Conservation (phyloP, 306 rosid genomes). For the Crotalaria pallida region DNA sequence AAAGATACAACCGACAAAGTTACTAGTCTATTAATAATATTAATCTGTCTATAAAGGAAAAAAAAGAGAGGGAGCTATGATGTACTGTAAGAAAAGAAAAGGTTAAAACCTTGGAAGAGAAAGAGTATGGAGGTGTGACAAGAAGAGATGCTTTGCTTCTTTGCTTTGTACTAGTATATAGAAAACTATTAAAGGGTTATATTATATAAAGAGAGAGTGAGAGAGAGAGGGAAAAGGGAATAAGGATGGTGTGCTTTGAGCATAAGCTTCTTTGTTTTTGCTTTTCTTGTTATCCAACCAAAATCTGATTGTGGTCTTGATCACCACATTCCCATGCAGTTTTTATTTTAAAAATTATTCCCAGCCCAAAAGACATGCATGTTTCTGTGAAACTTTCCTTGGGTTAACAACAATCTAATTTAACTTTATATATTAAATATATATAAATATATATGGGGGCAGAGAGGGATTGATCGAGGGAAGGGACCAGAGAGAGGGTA, state of each 20-base stretch:
- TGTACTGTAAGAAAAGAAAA: conserved; percentile 60
- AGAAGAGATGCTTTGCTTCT: conserved; percentile 68
- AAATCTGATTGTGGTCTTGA: conserved; percentile 32
- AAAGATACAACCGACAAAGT: conserved; percentile 52
- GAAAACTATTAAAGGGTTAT: conserved; percentile 25
- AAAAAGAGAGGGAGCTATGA: conserved; percentile 39
- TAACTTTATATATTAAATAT: not conserved
- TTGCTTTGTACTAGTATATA: conserved; percentile 45
- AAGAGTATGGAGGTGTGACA: conserved; percentile 41
- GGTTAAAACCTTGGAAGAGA: conserved; percentile 72
- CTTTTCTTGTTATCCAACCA: conserved; percentile 35
- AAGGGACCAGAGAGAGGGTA: conserved; percentile 24
- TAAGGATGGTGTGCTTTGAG: conserved; percentile 41
- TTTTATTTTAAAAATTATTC: conserved; percentile 26
- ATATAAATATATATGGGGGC: not conserved
- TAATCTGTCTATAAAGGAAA: conserved; percentile 26
- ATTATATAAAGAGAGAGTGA: not conserved
- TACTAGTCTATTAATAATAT: not conserved
- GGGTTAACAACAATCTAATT: conserved; percentile 23
- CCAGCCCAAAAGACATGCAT: conserved; percentile 31
- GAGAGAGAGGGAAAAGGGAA: not conserved
- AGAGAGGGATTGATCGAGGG: not conserved
- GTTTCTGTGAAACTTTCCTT: conserved; percentile 44
- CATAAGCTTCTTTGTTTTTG: conserved; percentile 54
- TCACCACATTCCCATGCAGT: conserved; percentile 53